Base-by-base conservation (phyloP, 345 rosid species). In the Eucalyptus erythrocorys region DNA sequence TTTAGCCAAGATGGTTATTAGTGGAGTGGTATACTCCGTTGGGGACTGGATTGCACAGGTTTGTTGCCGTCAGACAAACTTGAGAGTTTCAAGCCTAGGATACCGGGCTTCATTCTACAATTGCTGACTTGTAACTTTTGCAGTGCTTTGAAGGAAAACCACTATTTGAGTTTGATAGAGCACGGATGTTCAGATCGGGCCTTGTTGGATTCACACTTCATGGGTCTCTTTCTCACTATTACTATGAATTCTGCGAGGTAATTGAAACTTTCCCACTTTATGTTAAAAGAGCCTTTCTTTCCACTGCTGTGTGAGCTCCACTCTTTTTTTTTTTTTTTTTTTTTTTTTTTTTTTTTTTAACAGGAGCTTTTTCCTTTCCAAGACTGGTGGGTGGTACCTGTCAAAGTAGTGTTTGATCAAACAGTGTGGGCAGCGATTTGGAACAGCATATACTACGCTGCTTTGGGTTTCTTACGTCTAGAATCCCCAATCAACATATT, bases 31-130 rank as follows among this genome's bases (percentile, higher is more conserved):
- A 6, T 97, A 96, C 87, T 96, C 98, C 32, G 30, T 96, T 26
- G 99, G 99, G 79, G 99, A 97, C 90, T 97, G 99, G 99, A 96
- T 97, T 86, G 99, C 99, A 34, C 99, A 96, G 98, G 99, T 95
- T 80, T 55, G 93, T 53, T 90, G n/a, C 48, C 86, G 15, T 34
- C 47, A 51, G 37, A 55, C 84, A 22, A 76, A 76, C 43, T 82
- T 55, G 6, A 42, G 50, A 43, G 51, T 27, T 82, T 10, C n/a
- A 55, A 43, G 37, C 8, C 42, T 89, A 4, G 17, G 15, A 45
- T 6, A 48, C 22, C 5, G 3, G 43, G 17, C 47, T 86, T 80
- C 51, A 48, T 82, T 27, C 32, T 8, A 34, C 80, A 81, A 68
- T 32, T 87, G 17, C 87, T 88, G 87, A 42, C 32, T 89, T 64